phyloP scores from a whole-genome alignment of 2,329 filamentous ascomycete genomes.

The Fonsecaea pedrosoi region DNA sequence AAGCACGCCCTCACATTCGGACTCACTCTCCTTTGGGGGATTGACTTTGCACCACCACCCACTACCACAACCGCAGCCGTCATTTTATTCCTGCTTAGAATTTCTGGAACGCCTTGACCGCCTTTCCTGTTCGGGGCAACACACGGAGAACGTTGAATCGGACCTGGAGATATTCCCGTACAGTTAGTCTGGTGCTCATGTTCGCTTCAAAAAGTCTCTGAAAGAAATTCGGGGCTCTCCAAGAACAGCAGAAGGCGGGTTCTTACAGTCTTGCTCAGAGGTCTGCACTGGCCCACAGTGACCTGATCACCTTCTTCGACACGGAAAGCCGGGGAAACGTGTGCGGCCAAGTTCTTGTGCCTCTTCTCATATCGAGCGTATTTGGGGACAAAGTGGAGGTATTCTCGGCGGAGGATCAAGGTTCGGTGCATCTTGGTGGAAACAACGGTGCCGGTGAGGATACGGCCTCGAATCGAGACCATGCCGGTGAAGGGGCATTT shows the following conservation, averaged over 20 bases:
- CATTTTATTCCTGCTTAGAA: constrained; percentile 69
- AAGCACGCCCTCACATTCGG: neutral
- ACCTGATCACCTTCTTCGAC: constrained; percentile 99
- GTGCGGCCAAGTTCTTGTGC: constrained; percentile 99
- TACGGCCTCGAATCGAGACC: constrained; percentile 99
- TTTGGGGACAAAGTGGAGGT: constrained; percentile 99
- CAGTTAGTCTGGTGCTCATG: neutral
- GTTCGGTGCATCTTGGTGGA: constrained; percentile 99
- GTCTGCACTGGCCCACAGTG: constrained; percentile 98
- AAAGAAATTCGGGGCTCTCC: neutral
- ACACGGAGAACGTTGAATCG: constrained; percentile 99
- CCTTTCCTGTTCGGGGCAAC: constrained; percentile 94
- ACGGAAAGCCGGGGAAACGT: constrained; percentile 99
- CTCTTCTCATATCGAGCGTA: constrained; percentile 99
- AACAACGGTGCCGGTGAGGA: constrained; percentile 97
- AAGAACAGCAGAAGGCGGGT: neutral
- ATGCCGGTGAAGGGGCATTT: constrained; percentile 99
- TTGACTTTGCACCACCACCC: neutral
- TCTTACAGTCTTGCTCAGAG: constrained; percentile 98
- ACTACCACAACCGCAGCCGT: too few species aligned
- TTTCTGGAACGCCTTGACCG: constrained; percentile 97
- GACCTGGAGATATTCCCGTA: constrained; percentile 63
- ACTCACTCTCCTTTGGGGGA: neutral
- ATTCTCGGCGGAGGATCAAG: constrained; percentile 98
- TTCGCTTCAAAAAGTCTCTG: neutral